Evolutionary conservation across 2,329 filamentous ascomycete genomes (phyloP), one percentile per base, ranked within the genome.

Genomic region (Diaporthe citrichinensis): DNA sequence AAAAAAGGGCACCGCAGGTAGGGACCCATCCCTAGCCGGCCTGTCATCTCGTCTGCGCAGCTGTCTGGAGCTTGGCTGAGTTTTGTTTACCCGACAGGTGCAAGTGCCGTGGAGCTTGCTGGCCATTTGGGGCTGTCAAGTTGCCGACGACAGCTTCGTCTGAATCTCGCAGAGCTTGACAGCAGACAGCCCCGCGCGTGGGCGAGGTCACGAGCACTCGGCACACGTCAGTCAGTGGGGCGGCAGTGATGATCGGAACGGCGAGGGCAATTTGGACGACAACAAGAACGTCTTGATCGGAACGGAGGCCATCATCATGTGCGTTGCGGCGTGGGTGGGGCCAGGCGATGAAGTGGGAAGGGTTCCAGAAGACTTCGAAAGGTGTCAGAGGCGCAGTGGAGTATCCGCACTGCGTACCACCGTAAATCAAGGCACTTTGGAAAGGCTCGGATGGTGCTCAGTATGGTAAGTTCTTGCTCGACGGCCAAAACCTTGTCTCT

Each of bases 321-420:
- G 28, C 17, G 25, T 72, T 67, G n/a, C 41, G 20, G 25, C 28
- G 39, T 15, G 25, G 3, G 53, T 6, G 41, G 61, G 25, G 41
- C 10, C 28, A 46, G 39, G 59, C 15, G 15, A 25, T 28, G 10
- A 44, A n/a, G 17, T n/a, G 53, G 7, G 31, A 61, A 51, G 51
- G 51, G 44, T 65, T 72, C 67, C 73, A 75, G 57, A 75, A 75
- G 25, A 28, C 67, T 67, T 67, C 57, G 73, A 75, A 61, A 25
- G 61, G 67, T 65, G 46, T 41, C 58, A 53, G 44, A 28, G 8
- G 31, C 44, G n/a, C 20, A 28, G 25, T 49, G n/a, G 36, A 62
- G 57, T 53, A 53, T 53, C 58, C 34, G 44, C 46, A 31, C n/a
- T 9, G 46, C 28, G 55, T 59, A 15, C 69, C 23, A 59, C 69